A percentile compares a stretch with the other conserved stretches of the same genome.
phyloP scores from a whole-genome alignment of 1,284 basidiomycete species.

The Pseudozyma tsukubaensis region DNA sequence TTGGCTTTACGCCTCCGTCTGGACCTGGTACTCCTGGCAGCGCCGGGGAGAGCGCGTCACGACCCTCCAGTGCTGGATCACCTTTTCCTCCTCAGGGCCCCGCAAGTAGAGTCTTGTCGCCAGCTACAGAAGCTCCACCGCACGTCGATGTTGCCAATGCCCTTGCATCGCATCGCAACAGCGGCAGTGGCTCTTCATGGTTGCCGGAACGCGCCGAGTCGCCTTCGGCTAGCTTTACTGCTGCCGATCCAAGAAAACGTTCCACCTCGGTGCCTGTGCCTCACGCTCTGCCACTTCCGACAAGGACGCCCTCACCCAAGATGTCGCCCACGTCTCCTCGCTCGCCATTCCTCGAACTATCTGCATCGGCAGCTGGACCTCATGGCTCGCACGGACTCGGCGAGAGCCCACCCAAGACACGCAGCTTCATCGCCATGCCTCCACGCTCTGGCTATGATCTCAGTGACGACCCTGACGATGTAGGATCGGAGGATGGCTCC shows the following conservation, averaged over 20 bases:
- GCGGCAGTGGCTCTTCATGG: constrained; percentile 34
- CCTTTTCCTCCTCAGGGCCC: constrained; percentile 18
- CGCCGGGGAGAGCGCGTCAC: constrained; percentile 10
- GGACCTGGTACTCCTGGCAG: neutral
- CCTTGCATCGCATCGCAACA: constrained; percentile 32
- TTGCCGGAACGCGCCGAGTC: constrained; percentile 32
- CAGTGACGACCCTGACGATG: constrained; percentile 67
- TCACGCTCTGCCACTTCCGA: constrained; percentile 27
- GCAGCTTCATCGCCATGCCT: constrained; percentile 68
- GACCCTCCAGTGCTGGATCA: constrained; percentile 7
- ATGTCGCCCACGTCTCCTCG: constrained; percentile 43
- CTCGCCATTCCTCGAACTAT: constrained; percentile 45
- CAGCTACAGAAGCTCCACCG: constrained; percentile 34
- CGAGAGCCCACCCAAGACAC: constrained; percentile 66
- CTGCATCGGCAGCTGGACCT: constrained; percentile 10
- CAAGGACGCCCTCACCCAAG: constrained; percentile 41
- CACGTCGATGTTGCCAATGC: constrained; percentile 39
- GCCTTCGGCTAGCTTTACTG: constrained; percentile 24
- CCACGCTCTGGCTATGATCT: constrained; percentile 67
- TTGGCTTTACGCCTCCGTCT: constrained; percentile 35
- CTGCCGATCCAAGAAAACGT: constrained; percentile 35
- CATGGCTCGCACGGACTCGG: constrained; percentile 29
- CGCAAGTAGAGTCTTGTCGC: constrained; percentile 37
- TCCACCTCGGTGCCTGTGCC: constrained; percentile 22
- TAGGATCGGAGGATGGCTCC: constrained; percentile 65